Evolutionary conservation across 495 filamentous ascomycete species (phyloP), one percentile per base, ranked within the genome.

Genomic region (Talaromyces ruber): DNA sequence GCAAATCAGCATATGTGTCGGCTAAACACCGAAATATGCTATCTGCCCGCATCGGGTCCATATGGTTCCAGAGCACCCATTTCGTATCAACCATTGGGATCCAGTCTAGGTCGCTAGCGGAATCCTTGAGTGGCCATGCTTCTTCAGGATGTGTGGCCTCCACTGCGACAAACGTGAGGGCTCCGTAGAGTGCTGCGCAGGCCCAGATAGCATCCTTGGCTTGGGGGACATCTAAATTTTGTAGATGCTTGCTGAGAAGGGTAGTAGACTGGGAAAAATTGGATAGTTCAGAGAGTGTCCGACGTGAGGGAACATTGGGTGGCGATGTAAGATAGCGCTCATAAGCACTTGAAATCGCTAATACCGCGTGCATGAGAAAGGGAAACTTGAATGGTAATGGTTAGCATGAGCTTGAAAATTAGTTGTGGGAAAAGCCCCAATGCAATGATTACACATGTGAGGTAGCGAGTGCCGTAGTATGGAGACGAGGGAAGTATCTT

Each of bases 151-250:
- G 71, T 55, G 51, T 52, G 43, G 66, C 67, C 45, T 79, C 73
- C 32, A 71, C 58, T 11, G 67, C 63, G 26, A 72, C 64, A 50
- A 79, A 67, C 55, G 65, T 65, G 1, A 76, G 53, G 4, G 74
- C 62, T 11, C 69, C 72, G n/a, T 79, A 62, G 59, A 73, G 67
- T 8, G 73, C 71, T 1, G 74, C 75, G 47, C 74, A 71, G n/a
- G 66, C 75, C 72, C 71, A 77, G 22, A 79, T 62, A n/a, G 76
- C 61, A 65, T 79, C 77, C 25, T 67, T 68, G 24, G 78, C 75
- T 32, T 68, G 62, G 5, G 66, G 61, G 11, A 63, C 21, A 16
- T 76, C 72, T 6, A 70, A 67, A 9, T 57, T 37, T 2, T 62
- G 64, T 6, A 79, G 59, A 29, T 69, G 69, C 45, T 65, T 32